Evolutionary conservation across 179 eudicot species (phyloP).

Genomic region (Heliamphora pulchella): DNA sequence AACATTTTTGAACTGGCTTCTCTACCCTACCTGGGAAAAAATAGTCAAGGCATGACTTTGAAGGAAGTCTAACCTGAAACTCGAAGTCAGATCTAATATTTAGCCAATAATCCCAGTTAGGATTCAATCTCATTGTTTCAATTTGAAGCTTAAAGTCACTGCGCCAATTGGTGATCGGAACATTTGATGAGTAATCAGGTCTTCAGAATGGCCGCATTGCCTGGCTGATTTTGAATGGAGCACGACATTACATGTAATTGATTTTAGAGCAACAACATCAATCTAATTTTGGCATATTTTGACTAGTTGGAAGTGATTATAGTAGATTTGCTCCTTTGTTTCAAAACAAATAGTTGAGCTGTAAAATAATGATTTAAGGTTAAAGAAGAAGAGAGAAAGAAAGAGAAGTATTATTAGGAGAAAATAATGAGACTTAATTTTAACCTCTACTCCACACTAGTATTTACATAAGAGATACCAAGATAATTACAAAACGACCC

Average conservation of each 20-base stretch:
- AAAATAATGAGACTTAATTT: too few relatives aligned
- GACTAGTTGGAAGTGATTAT: not conserved
- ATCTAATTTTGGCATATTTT: slow-evolving; percentile 6
- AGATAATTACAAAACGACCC: too few relatives aligned
- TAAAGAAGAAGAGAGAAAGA: too few relatives aligned
- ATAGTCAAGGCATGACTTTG: not conserved
- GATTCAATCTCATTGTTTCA: not conserved
- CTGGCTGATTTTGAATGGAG: not conserved
- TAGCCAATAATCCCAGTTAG: not conserved
- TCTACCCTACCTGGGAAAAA: not conserved
- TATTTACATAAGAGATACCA: too few relatives aligned
- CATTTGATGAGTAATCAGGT: not conserved
- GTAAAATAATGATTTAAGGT: too few relatives aligned
- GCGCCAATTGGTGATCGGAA: not conserved
- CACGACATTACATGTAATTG: too few relatives aligned
- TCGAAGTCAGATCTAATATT: not conserved
- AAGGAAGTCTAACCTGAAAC: not conserved
- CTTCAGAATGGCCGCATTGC: not conserved
- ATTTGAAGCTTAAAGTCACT: not conserved
- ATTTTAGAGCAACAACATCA: too few relatives aligned
- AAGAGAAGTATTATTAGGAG: too few relatives aligned
- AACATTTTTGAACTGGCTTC: not conserved
- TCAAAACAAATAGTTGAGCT: not conserved
- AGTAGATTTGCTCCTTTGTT: not conserved
- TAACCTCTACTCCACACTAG: too few relatives aligned